These are phyloP conservation scores for Suhomyces yuchorum DNA, from an alignment of 1,139 yeast genomes.

Conservation along the genomic window DNA sequence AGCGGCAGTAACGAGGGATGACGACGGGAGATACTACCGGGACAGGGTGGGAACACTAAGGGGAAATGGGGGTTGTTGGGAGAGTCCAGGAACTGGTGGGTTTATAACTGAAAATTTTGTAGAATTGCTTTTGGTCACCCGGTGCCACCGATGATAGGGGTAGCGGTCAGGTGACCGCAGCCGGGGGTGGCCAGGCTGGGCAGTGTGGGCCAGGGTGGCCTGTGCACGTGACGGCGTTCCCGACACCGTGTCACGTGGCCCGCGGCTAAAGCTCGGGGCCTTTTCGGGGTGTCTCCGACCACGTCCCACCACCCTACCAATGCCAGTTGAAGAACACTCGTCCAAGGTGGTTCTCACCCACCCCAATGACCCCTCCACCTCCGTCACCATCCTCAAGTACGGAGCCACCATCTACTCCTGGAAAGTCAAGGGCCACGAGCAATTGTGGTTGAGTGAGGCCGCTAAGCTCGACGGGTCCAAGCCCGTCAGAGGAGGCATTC, in stretches of 20 bases:
- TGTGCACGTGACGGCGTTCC: no score
- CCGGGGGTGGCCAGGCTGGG: not conserved
- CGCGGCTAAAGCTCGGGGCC: no score
- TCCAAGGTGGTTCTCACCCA: slow-evolving; percentile 62
- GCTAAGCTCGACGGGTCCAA: slow-evolving; percentile 88
- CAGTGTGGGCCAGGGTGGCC: no score
- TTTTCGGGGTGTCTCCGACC: no score
- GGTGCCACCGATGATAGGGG: slow-evolving; percentile 5
- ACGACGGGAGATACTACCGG: not conserved
- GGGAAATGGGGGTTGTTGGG: not conserved
- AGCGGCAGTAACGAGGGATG: not conserved
- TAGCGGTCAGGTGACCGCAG: not conserved
- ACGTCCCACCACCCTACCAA: slow-evolving; percentile 17
- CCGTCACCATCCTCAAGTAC: slow-evolving; percentile 68
- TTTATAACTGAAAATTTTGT: not conserved
- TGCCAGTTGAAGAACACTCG: slow-evolving; percentile 67
- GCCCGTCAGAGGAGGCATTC: slow-evolving; percentile 97
- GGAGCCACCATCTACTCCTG: slow-evolving; percentile 92
- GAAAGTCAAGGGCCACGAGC: slow-evolving; percentile 69
- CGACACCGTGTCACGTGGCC: no score
- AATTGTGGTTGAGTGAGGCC: slow-evolving; percentile 61
- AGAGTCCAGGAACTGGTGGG: not conserved
- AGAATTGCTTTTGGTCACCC: slow-evolving; percentile 2
- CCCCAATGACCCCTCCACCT: slow-evolving; percentile 54
- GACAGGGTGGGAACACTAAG: not conserved